Conservation (phyloP, 371 early-diverging fungal genomes). For the Mucor indicus region DNA sequence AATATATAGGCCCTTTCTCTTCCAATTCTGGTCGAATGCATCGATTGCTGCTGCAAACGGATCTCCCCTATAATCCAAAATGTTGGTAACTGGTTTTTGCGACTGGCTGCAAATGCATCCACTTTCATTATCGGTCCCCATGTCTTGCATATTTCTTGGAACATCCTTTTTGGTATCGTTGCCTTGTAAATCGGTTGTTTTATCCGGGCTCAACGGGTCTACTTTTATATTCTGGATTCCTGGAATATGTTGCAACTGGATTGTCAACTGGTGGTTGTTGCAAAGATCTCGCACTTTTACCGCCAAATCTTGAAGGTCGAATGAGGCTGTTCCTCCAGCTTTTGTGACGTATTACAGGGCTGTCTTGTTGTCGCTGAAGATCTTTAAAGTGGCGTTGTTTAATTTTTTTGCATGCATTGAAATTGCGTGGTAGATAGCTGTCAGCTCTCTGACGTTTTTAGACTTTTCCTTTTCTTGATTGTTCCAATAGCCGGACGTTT, state of each 20-base stretch:
- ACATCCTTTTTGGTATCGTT: background rate
- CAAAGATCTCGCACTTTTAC: conserved; percentile 10
- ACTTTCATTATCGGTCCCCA: conserved; percentile 13
- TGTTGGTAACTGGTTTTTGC: conserved; percentile 8
- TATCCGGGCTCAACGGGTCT: conserved; percentile 11
- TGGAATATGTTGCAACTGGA: conserved; percentile 15
- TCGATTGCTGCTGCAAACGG: too few relatives aligned
- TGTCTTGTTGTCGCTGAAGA: conserved; percentile 21
- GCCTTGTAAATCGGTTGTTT: conserved; percentile 12
- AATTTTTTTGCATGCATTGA: conserved; percentile 2
- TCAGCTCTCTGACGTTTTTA: conserved; percentile 21
- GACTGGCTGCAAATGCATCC: conserved; percentile 29
- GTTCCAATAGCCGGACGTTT: conserved; percentile 16
- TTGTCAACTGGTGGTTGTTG: conserved; percentile 1
- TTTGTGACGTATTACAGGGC: conserved; percentile 21
- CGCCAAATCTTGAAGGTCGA: conserved; percentile 11
- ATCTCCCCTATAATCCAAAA: too few relatives aligned
- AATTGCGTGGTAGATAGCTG: conserved; percentile 7
- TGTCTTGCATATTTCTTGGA: conserved; percentile 2
- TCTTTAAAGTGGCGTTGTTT: background rate
- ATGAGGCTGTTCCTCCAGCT: conserved; percentile 15
- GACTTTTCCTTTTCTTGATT: conserved; percentile 3
- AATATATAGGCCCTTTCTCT: too few relatives aligned
- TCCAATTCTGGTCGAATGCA: too few relatives aligned
- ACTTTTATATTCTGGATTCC: conserved; percentile 13